A percentile compares a stretch with the other conserved stretches of the same genome.
Conservation (phyloP, 441 rosid genomes). For the Kokia cookei region DNA sequence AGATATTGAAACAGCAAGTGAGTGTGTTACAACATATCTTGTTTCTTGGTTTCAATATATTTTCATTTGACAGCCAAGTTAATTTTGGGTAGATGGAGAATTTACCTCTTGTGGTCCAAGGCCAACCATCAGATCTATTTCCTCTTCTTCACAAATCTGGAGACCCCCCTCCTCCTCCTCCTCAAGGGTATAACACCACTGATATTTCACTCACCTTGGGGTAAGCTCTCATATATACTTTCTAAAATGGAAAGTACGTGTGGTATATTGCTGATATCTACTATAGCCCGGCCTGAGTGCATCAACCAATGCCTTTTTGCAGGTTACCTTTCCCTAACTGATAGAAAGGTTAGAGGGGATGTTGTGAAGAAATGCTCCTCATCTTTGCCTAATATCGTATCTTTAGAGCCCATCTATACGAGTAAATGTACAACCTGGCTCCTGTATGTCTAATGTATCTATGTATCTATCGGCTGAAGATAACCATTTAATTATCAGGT, state of each 20-base stretch:
- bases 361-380: background rate
- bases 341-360: conserved; percentile 1
- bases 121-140: conserved; percentile 11
- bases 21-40: background rate
- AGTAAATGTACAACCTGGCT: background rate
- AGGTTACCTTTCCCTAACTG: conserved; percentile 21
- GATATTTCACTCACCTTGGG: conserved; percentile 34
- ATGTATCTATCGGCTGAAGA: background rate
- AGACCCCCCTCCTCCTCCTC: background rate
- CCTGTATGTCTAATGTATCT: background rate
- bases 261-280: background rate
- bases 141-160: conserved; percentile 9
- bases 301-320: conserved; percentile 1
- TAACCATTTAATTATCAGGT: background rate
- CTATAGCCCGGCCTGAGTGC: background rate
- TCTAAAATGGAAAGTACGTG: no score
- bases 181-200: background rate
- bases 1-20: conserved; percentile 21
- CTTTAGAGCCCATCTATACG: background rate
- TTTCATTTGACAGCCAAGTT: background rate
- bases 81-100: conserved; percentile 11
- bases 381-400: background rate
- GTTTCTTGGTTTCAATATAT: background rate
- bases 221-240: conserved; percentile 6
- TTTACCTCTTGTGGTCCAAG: background rate